Evolutionary conservation across 768 basidiomycete genomes (phyloP).

Genomic region (Hebeloma cylindrosporum): DNA sequence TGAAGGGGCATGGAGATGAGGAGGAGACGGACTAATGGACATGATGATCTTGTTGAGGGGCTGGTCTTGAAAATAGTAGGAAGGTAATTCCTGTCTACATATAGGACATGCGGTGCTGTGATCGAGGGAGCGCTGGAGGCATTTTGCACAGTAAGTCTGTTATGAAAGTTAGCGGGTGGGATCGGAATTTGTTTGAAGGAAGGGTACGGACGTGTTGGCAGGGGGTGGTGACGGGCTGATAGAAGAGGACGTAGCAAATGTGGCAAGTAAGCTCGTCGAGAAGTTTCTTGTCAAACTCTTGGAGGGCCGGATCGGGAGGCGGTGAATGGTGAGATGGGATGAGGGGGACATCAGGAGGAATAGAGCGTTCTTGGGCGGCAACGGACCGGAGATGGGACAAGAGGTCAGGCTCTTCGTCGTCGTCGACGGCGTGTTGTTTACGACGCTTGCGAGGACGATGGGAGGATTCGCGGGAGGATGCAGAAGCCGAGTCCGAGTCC

Average conservation of each 20-base stretch:
- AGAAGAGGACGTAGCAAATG: slow-evolving; percentile 84
- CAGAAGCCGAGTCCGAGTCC: too few species aligned
- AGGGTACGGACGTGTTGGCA: slow-evolving; percentile 82
- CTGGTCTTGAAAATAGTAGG: slow-evolving; percentile 79
- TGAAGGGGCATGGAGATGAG: slow-evolving; percentile 3
- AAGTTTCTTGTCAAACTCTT: slow-evolving; percentile 59
- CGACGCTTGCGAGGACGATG: slow-evolving; percentile 32
- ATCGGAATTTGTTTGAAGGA: slow-evolving; percentile 10
- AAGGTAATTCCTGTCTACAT: slow-evolving; percentile 78
- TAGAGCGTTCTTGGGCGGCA: slow-evolving; percentile 30
- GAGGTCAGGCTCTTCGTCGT: slow-evolving; percentile 31
- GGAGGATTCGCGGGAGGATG: slow-evolving; percentile 12
- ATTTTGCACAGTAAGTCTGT: slow-evolving; percentile 88
- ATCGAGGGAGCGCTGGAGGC: slow-evolving; percentile 88
- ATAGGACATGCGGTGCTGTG: slow-evolving; percentile 82
- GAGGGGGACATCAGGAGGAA: slow-evolving; percentile 33
- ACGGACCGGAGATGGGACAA: slow-evolving; percentile 37
- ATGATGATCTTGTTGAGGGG: slow-evolving; percentile 70
- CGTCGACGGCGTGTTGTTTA: slow-evolving; percentile 20
- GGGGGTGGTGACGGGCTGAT: slow-evolving; percentile 87
- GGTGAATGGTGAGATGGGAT: slow-evolving; percentile 19
- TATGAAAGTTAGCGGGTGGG: slow-evolving; percentile 14
- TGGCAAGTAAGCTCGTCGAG: slow-evolving; percentile 79
- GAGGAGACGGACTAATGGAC: slow-evolving; percentile 56
- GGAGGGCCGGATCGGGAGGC: slow-evolving; percentile 26